Evolutionary conservation across 2,329 filamentous ascomycete genomes (phyloP).

Genomic region (Colletotrichum limetticola): DNA sequence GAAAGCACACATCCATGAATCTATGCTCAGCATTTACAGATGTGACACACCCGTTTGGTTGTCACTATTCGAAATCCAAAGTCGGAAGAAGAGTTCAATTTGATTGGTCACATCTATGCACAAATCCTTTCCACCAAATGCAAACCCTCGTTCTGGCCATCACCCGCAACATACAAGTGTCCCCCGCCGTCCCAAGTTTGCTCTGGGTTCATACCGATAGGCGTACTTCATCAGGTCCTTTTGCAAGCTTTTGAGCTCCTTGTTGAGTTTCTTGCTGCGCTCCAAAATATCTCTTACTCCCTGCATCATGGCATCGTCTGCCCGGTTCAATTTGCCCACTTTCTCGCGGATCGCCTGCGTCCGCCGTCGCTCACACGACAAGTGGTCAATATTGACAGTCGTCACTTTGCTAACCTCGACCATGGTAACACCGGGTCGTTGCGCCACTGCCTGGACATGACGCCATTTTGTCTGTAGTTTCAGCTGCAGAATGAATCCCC

Average conservation of each 20-base stretch:
- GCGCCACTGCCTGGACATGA: not conserved
- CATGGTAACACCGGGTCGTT: not conserved
- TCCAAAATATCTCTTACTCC: not conserved
- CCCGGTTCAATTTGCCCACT: not conserved
- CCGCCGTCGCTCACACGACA: not conserved
- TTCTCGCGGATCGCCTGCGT: not conserved
- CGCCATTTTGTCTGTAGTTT: not conserved
- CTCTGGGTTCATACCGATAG: not conserved
- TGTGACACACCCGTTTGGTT: not conserved
- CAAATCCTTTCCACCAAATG: not conserved
- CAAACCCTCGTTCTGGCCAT: not conserved
- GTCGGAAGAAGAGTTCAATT: not conserved
- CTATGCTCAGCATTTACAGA: not conserved
- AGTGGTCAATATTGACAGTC: not conserved
- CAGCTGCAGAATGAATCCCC: not conserved
- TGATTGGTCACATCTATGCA: not conserved
- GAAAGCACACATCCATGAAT: not conserved
- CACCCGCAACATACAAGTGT: not conserved
- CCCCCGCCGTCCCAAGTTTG: not conserved
- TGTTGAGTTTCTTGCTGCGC: not conserved
- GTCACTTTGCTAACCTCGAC: not conserved
- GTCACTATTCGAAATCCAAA: not conserved
- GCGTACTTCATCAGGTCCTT: not conserved
- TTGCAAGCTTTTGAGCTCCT: not conserved
- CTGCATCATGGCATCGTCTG: constrained; percentile 1